Percentiles rank a stretch among this genome's conserved stretches.
Evolutionary conservation across 116 monocot genomes (phyloP).

Genomic region (Thalassia testudinum): DNA sequence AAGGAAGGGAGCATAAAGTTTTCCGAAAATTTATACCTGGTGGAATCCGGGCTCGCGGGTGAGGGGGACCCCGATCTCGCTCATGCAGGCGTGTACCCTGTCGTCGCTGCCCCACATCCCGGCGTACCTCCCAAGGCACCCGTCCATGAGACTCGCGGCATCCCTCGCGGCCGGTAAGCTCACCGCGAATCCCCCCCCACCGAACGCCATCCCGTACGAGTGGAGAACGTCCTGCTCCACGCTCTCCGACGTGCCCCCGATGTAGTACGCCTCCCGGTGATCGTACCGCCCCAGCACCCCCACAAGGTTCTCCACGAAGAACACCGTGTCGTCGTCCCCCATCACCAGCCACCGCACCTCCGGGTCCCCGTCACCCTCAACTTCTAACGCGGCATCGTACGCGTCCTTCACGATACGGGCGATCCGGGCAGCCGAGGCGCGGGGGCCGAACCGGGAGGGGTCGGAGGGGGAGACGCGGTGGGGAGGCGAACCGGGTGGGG

Average conservation of each 20-base stretch:
- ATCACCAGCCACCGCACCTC: constrained; percentile 49
- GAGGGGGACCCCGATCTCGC: constrained; percentile 43
- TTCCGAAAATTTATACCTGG: constrained; percentile 7
- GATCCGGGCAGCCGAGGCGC: constrained; percentile 30
- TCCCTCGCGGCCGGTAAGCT: constrained; percentile 21
- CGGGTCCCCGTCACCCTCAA: background rate
- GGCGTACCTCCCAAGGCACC: constrained; percentile 30
- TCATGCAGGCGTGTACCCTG: constrained; percentile 34
- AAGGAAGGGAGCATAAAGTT: too few species aligned
- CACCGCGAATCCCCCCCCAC: constrained; percentile 58
- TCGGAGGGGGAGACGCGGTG: constrained; percentile 5
- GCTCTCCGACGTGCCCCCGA: constrained; percentile 47
- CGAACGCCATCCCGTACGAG: constrained; percentile 54
- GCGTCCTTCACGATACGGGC: constrained; percentile 35
- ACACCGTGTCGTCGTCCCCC: constrained; percentile 74
- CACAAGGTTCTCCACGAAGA: constrained; percentile 51
- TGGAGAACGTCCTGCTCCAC: constrained; percentile 39
- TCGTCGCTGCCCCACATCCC: constrained; percentile 43
- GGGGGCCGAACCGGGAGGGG: constrained; percentile 21
- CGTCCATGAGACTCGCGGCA: constrained; percentile 15
- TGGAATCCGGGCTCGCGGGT: constrained; percentile 47
- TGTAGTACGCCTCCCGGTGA: constrained; percentile 45
- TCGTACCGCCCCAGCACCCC: constrained; percentile 48
- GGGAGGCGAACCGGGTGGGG: constrained; percentile 22
- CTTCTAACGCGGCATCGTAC: background rate